Percentiles rank a stretch among this genome's conserved stretches.
Conservation (phyloP, 352 stramenopile species). For the Lagenidium sp. region DNA sequence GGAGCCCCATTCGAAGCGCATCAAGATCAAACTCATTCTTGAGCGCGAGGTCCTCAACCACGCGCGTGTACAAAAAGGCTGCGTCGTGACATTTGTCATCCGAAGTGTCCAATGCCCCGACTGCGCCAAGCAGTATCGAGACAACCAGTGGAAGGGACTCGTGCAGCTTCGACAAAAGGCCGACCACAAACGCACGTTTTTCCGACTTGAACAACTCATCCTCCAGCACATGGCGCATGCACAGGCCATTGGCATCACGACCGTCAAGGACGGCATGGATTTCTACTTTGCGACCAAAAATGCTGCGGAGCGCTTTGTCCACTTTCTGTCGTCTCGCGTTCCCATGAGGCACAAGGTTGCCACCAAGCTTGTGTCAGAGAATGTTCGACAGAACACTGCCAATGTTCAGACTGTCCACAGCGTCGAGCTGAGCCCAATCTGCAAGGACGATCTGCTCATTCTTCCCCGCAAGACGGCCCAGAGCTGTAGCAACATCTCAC, state of each 20-base stretch:
- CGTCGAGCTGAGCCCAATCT: slow-evolving; percentile 63
- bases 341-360: slow-evolving; percentile 63
- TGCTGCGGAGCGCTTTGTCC: slow-evolving; percentile 41
- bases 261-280: slow-evolving; percentile 69
- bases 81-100: slow-evolving; percentile 54
- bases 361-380: slow-evolving; percentile 69
- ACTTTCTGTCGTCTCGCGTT: slow-evolving; percentile 50
- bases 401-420: slow-evolving; percentile 64
- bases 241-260: slow-evolving; percentile 44
- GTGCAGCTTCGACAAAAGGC: slow-evolving; percentile 74
- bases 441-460: slow-evolving; percentile 66
- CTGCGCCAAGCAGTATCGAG: slow-evolving; percentile 61
- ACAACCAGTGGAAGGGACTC: slow-evolving; percentile 56
- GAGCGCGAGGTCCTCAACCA: slow-evolving; percentile 68
- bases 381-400: slow-evolving; percentile 47
- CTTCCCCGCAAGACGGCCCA: slow-evolving; percentile 49
- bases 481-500: slow-evolving; percentile 52
- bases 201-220: slow-evolving; percentile 61
- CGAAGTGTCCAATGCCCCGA: slow-evolving; percentile 58
- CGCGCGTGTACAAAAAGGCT: slow-evolving; percentile 57
- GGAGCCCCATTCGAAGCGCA: slow-evolving; percentile 68
- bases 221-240: slow-evolving; percentile 66
- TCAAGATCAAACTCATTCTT: slow-evolving; percentile 65
- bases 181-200: slow-evolving; percentile 69
- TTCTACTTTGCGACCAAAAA: slow-evolving; percentile 69